phyloP scores from a whole-genome alignment of 495 filamentous ascomycete species.

The Neurospora tetrasperma region DNA sequence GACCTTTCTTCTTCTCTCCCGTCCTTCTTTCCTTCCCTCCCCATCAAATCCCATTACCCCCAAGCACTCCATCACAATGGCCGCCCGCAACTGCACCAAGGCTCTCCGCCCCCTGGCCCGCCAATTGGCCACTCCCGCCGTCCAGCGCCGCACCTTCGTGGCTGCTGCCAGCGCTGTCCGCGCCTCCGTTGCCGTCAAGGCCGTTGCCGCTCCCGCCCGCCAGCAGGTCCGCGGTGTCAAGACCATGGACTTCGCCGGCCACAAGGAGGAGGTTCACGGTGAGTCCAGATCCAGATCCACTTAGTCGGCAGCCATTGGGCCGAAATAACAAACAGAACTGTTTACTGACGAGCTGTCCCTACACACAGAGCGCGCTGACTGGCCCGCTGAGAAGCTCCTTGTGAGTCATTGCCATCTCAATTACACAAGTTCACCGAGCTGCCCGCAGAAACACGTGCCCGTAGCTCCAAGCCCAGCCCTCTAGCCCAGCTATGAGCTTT shows the following conservation, averaged over 20 bases:
- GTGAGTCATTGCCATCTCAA: constrained; percentile 40
- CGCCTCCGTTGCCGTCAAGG: constrained; percentile 43
- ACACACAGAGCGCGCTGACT: constrained; percentile 80
- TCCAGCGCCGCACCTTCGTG: constrained; percentile 61
- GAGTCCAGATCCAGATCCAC: constrained; percentile 16
- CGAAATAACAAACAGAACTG: not conserved
- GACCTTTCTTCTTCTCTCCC: not conserved
- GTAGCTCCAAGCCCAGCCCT: not conserved
- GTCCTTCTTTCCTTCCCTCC: constrained; percentile 14
- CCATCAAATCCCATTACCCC: constrained; percentile 18
- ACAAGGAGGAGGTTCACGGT: constrained; percentile 89
- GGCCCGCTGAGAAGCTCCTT: constrained; percentile 93
- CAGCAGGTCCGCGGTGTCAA: constrained; percentile 70
- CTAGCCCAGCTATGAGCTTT: not conserved
- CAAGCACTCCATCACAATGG: constrained; percentile 54
- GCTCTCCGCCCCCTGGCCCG: constrained; percentile 69
- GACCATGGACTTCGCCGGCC: constrained; percentile 90
- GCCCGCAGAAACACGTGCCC: not conserved
- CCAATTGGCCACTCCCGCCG: constrained; percentile 55
- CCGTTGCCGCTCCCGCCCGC: constrained; percentile 35
- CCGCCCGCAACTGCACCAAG: constrained; percentile 72
- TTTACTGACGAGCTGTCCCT: constrained; percentile 5
- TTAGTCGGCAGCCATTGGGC: not conserved
- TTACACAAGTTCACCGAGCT: not conserved
- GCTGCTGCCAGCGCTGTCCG: constrained; percentile 51